phyloP scores from a whole-genome alignment of 2,329 filamentous ascomycete genomes.

The Penicillium sp. region DNA sequence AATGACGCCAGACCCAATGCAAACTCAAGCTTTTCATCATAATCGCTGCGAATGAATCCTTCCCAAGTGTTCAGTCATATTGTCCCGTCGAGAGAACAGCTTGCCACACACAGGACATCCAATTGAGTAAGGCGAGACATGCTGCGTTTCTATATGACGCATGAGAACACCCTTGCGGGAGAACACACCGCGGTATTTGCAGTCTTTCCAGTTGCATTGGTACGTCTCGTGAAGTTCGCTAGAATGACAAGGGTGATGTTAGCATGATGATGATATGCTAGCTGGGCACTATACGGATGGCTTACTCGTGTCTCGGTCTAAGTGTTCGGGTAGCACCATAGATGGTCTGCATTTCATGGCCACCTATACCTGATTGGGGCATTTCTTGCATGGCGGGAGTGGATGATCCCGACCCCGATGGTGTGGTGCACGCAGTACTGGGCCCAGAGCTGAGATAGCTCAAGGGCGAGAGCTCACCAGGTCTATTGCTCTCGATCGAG shows the following conservation, averaged over 20 bases:
- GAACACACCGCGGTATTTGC: not conserved
- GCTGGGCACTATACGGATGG: not conserved
- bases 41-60: not conserved
- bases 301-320: not conserved
- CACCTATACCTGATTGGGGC: not conserved
- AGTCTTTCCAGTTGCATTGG: not conserved
- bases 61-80: not conserved
- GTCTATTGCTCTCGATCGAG: not conserved
- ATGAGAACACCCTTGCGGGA: not conserved
- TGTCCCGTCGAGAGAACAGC: not conserved
- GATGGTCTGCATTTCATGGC: not conserved
- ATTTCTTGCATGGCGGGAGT: not conserved
- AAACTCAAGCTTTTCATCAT: not conserved
- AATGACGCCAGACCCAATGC: not conserved
- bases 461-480: not conserved
- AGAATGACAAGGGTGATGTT: not conserved
- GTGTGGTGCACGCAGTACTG: not conserved
- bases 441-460: not conserved
- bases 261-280: not conserved
- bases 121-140: not conserved
- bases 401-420: not conserved
- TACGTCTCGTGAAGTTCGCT: not conserved
- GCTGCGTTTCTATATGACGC: constrained; percentile 4
- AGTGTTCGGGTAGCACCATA: not conserved
- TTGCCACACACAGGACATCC: not conserved